Evolutionary conservation across 2,329 filamentous ascomycete species (phyloP).

Genomic region (Trichoderma citrinoviride): DNA sequence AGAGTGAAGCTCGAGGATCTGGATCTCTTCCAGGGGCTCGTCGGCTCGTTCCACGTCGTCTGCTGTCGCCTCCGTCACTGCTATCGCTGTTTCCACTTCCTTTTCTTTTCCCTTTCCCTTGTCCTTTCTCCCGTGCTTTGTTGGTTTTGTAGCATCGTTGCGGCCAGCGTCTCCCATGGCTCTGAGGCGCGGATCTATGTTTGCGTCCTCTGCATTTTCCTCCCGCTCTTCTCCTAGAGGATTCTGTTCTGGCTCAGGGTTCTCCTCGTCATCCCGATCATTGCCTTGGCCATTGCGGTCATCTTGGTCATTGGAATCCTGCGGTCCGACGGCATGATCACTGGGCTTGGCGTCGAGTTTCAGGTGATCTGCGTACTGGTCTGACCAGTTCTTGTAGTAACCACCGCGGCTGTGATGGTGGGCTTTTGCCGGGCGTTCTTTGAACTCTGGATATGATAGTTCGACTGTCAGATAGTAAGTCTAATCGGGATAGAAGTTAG

Average conservation of each 20-base stretch:
- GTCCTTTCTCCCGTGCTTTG: not conserved
- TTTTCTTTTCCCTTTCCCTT: conserved; percentile 23
- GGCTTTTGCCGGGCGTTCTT: conserved; percentile 42
- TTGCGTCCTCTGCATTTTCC: conserved; percentile 29
- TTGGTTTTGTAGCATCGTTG: not conserved
- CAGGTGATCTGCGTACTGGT: conserved; percentile 30
- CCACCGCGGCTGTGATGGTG: conserved; percentile 43
- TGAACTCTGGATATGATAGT: conserved; percentile 59
- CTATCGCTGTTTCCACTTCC: conserved; percentile 20
- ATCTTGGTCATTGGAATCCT: conserved; percentile 17
- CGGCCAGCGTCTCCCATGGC: not conserved
- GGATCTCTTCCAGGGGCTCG: conserved; percentile 50
- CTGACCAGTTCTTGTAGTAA: conserved; percentile 46
- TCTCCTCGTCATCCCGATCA: conserved; percentile 26
- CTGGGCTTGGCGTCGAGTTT: conserved; percentile 15
- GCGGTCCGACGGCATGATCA: conserved; percentile 8
- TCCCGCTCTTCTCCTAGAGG: not conserved
- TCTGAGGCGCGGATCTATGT: conserved; percentile 39
- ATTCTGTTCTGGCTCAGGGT: conserved; percentile 9
- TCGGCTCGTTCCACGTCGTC: conserved; percentile 22
- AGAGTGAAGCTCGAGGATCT: conserved; percentile 81
- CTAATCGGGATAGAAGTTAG: conserved; percentile 35
- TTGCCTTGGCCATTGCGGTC: conserved; percentile 8
- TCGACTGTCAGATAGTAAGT: conserved; percentile 64
- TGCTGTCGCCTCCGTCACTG: conserved; percentile 1